These are phyloP conservation scores for Zygnema circumcarinatum DNA, from an alignment of 139 green algal species.

Conservation along the genomic window DNA sequence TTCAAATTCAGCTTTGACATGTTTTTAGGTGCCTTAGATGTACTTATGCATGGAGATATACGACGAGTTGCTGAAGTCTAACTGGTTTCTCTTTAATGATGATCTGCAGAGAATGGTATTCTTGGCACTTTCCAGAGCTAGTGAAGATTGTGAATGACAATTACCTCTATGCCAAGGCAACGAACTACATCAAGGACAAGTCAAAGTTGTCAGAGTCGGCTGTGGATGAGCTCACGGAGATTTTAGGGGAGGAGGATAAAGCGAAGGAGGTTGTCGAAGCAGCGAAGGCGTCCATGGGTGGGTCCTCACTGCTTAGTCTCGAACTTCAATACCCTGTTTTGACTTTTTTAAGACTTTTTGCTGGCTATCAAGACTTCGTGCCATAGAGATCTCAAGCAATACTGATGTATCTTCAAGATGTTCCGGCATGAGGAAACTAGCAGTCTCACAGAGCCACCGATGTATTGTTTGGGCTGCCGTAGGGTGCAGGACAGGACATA, in stretches of 20 bases:
- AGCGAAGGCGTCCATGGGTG: constrained; percentile 64
- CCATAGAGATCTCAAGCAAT: too few relatives aligned
- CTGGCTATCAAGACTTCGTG: too few relatives aligned
- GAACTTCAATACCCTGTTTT: too few relatives aligned
- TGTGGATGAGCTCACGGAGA: constrained; percentile 78
- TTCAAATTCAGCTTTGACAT: too few relatives aligned
- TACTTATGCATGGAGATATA: too few relatives aligned
- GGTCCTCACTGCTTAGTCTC: not conserved
- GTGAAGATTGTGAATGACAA: constrained; percentile 95
- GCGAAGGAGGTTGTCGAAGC: constrained; percentile 72
- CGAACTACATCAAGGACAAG: constrained; percentile 91
- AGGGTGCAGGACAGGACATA: constrained; percentile 87
- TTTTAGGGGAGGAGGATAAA: constrained; percentile 87
- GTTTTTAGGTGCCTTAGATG: too few relatives aligned
- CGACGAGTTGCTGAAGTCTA: too few relatives aligned
- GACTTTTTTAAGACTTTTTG: too few relatives aligned
- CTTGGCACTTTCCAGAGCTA: constrained; percentile 99
- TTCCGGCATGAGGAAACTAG: too few relatives aligned
- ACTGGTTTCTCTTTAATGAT: too few relatives aligned
- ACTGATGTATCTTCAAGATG: too few relatives aligned
- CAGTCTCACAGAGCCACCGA: not conserved
- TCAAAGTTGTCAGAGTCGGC: constrained; percentile 72
- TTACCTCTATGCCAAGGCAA: constrained; percentile 89
- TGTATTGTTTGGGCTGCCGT: not conserved
- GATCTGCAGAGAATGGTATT: constrained; percentile 90